Percentiles rank a stretch among this genome's conserved stretches.
These are phyloP conservation scores for Penicillium robsamsonii DNA, from an alignment of 495 filamentous ascomycete species.

Conservation along the genomic window DNA sequence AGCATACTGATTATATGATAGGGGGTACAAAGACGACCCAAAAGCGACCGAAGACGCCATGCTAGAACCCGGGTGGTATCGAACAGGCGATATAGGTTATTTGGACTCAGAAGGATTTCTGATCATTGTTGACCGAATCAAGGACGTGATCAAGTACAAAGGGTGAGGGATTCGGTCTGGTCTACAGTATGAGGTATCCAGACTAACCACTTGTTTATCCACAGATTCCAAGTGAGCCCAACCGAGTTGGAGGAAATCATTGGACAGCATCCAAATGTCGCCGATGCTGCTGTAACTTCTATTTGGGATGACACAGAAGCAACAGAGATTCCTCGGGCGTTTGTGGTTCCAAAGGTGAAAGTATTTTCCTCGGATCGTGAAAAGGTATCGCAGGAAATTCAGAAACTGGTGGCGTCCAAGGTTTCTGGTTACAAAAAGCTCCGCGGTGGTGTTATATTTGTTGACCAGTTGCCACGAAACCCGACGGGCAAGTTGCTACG, in stretches of 20 bases:
- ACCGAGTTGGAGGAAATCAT: constrained; percentile 33
- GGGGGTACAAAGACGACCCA: constrained; percentile 11
- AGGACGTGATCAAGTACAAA: constrained; percentile 43
- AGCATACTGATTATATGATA: background rate
- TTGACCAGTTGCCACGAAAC: constrained; percentile 72
- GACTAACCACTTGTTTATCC: background rate
- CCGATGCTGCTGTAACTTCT: constrained; percentile 28
- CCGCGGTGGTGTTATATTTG: constrained; percentile 68
- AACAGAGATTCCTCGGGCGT: constrained; percentile 75
- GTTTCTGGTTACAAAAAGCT: constrained; percentile 65
- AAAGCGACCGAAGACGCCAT: constrained; percentile 5
- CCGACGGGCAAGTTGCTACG: constrained; percentile 71
- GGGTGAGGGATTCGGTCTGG: constrained; percentile 11
- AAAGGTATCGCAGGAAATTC: constrained; percentile 52
- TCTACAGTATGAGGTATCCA: background rate
- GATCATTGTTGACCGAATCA: constrained; percentile 36
- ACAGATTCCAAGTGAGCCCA: constrained; percentile 37
- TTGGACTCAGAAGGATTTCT: constrained; percentile 37
- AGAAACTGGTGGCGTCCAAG: constrained; percentile 48
- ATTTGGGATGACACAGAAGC: constrained; percentile 57
- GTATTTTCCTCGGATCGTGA: constrained; percentile 21
- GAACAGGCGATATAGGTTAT: constrained; percentile 56
- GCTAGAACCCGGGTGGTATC: constrained; percentile 41
- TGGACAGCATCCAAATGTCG: constrained; percentile 25
- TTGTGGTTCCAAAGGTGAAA: constrained; percentile 53